These are phyloP conservation scores for Parachaetomium inaequale DNA, from an alignment of 495 filamentous ascomycete genomes.

Conservation along the genomic window DNA sequence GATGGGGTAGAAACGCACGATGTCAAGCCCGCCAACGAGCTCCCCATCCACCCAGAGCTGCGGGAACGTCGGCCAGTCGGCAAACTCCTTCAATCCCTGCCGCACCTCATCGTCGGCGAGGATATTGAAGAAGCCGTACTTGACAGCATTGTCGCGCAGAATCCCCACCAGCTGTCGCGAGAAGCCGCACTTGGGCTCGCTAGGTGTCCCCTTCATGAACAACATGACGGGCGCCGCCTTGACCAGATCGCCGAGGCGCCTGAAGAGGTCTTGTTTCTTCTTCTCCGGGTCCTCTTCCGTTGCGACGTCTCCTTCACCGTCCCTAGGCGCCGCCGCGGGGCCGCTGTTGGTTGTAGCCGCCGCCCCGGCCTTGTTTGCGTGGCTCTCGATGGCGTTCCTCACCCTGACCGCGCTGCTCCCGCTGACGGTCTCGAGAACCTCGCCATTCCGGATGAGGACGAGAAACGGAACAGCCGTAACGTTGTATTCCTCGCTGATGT, in stretches of 20 bases:
- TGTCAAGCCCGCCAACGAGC: constrained; percentile 90
- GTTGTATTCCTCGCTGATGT: constrained; percentile 84
- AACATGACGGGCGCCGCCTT: constrained; percentile 97
- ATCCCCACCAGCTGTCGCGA: constrained; percentile 82
- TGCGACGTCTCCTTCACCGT: constrained; percentile 18
- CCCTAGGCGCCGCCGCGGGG: constrained; percentile 17
- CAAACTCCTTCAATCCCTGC: constrained; percentile 90
- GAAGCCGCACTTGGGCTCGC: constrained; percentile 90
- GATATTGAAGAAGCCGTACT: constrained; percentile 99
- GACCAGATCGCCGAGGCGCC: constrained; percentile 72
- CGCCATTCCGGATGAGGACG: constrained; percentile 66
- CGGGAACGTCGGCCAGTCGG: constrained; percentile 96
- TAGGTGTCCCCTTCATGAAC: constrained; percentile 92
- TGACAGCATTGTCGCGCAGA: constrained; percentile 79
- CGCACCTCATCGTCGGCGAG: constrained; percentile 95
- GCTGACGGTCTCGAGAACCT: constrained; percentile 74
- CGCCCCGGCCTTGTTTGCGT: constrained; percentile 47
- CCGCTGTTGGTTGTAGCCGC: constrained; percentile 34
- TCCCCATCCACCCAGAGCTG: constrained; percentile 82
- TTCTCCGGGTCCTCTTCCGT: constrained; percentile 49
- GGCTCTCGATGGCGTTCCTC: constrained; percentile 74
- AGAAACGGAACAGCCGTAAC: constrained; percentile 92
- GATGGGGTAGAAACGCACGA: constrained; percentile 58
- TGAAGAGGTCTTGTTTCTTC: constrained; percentile 72
- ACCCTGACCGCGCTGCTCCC: constrained; percentile 85